These are phyloP conservation scores for Euphorbia celastroides DNA, from an alignment of 441 rosid species.

Conservation along the genomic window DNA sequence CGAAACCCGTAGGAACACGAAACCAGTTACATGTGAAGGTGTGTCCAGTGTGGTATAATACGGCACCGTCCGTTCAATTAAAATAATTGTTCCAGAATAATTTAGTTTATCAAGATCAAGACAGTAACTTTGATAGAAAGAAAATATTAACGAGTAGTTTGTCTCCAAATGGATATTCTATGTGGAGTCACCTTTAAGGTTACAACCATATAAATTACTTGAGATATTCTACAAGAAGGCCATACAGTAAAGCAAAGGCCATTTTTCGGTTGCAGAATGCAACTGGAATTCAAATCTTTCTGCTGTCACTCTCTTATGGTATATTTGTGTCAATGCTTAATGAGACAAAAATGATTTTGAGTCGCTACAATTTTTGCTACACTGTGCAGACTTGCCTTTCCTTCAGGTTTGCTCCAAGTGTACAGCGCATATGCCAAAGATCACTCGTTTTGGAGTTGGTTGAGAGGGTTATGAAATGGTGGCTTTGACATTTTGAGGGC, in stretches of 20 bases:
- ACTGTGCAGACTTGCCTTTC: neutral
- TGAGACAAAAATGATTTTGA: neutral
- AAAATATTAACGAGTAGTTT: too few species aligned
- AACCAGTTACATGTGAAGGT: too few species aligned
- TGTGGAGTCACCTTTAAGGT: too few species aligned
- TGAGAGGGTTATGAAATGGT: constrained; percentile 18
- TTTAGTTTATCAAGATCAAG: too few species aligned
- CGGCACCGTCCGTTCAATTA: too few species aligned
- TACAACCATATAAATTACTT: too few species aligned
- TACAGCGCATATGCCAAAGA: neutral
- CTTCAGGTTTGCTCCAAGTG: neutral
- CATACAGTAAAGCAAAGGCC: neutral
- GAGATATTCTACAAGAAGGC: too few species aligned
- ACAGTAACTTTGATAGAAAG: too few species aligned
- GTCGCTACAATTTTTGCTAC: neutral
- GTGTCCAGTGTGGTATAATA: too few species aligned
- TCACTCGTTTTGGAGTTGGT: neutral
- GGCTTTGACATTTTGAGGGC: constrained; percentile 50
- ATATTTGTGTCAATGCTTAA: neutral
- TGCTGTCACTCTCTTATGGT: neutral
- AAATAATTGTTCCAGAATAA: too few species aligned
- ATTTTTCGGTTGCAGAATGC: neutral
- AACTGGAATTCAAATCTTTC: too few species aligned
- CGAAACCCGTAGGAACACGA: neutral
- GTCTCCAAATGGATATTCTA: too few species aligned